Conservation (phyloP, 768 basidiomycete genomes). For the Leccinum sublutescens region DNA sequence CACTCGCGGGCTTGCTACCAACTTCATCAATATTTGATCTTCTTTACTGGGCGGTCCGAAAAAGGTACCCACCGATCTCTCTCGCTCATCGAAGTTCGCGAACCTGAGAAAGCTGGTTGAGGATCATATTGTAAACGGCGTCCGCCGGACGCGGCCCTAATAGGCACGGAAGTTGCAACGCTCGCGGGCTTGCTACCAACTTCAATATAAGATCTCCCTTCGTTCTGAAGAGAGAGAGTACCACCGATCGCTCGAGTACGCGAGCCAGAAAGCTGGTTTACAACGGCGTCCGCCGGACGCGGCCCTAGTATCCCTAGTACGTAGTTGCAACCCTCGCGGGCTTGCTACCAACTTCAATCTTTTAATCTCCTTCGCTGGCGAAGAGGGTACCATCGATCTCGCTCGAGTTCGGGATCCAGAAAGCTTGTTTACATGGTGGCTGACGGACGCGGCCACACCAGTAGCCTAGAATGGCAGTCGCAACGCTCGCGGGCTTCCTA, state of each 20-base stretch:
- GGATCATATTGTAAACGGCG: too few species aligned
- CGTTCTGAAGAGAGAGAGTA: background rate
- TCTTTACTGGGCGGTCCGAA: constrained; percentile 48
- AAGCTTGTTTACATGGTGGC: too few species aligned
- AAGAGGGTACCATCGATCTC: too few species aligned
- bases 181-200: background rate
- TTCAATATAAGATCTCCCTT: background rate
- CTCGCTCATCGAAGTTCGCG: constrained; percentile 11
- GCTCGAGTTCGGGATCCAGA: too few species aligned
- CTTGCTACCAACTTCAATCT: background rate
- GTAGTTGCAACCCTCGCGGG: background rate
- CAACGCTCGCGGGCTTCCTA: too few species aligned
- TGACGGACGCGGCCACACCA: too few species aligned
- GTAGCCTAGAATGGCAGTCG: too few species aligned
- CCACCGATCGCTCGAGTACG: too few species aligned
- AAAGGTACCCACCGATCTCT: too few species aligned
- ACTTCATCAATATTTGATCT: constrained; percentile 9
- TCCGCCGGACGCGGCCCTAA: background rate
- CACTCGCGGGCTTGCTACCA: constrained; percentile 35
- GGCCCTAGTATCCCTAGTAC: too few species aligned
- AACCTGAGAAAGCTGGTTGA: background rate
- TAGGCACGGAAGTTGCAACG: background rate
- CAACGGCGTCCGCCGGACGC: background rate
- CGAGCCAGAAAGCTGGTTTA: constrained; percentile 12
- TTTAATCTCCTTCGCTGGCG: too few species aligned